Evolutionary conservation across 2,329 filamentous ascomycete genomes (phyloP).

Genomic region (Rhynchosporium graminicola): DNA sequence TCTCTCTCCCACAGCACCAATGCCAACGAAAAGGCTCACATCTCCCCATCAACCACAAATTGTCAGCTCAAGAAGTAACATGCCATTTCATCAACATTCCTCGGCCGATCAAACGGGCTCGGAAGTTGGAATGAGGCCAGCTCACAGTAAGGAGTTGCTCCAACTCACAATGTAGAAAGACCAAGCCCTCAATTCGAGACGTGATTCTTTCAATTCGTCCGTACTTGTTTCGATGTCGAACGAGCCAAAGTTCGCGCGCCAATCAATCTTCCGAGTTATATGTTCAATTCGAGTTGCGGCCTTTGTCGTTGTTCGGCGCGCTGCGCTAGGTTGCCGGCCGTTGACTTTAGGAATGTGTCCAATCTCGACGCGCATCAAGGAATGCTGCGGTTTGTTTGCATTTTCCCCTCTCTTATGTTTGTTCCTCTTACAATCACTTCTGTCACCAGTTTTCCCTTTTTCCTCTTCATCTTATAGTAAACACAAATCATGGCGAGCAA

Average conservation of each 20-base stretch:
- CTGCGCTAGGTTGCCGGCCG: background rate
- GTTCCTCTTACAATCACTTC: background rate
- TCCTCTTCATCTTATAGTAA: conserved; percentile 7
- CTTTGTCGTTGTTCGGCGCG: background rate
- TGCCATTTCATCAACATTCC: background rate
- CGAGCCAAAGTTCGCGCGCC: background rate
- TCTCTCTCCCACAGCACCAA: too few relatives aligned
- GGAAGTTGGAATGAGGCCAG: background rate
- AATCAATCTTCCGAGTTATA: background rate
- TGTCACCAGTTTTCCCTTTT: background rate
- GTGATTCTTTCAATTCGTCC: background rate
- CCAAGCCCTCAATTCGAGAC: background rate
- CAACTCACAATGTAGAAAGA: background rate
- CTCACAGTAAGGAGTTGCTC: background rate
- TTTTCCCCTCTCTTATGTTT: background rate
- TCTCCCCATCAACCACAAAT: too few relatives aligned
- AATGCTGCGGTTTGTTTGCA: background rate
- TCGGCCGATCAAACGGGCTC: too few relatives aligned
- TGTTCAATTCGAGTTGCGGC: background rate
- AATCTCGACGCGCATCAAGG: conserved; percentile 4
- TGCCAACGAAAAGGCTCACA: too few relatives aligned
- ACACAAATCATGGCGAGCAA: conserved; percentile 12
- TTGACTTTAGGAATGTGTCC: conserved; percentile 11
- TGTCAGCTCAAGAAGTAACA: background rate
- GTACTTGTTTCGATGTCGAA: background rate